These are phyloP conservation scores for Aurantiochytrium sp. DNA, from an alignment of 108 stramenopile genomes.

Conservation along the genomic window DNA sequence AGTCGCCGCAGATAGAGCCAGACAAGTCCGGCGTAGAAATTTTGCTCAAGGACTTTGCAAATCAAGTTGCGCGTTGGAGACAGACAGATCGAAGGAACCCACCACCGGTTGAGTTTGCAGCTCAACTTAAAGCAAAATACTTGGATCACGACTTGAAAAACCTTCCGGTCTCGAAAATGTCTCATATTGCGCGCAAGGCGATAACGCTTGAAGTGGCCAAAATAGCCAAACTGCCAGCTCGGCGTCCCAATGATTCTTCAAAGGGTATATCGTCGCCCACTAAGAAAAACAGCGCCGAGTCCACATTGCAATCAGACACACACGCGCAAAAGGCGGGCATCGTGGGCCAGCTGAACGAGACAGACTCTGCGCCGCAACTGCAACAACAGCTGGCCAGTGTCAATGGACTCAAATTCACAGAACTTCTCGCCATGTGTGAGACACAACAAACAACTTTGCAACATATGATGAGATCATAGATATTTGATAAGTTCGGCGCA, in stretches of 20 bases:
- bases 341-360: too few relatives aligned
- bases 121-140: not conserved
- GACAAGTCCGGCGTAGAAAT: not conserved
- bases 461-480: not conserved
- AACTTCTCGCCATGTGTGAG: not conserved
- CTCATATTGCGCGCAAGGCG: not conserved
- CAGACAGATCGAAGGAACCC: not conserved
- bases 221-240: not conserved
- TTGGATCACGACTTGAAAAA: not conserved
- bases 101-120: not conserved
- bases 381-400: too few relatives aligned
- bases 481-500: too few relatives aligned
- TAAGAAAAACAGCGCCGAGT: not conserved
- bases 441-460: not conserved
- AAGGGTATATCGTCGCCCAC: not conserved
- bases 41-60: not conserved
- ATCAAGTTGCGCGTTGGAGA: not conserved
- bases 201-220: not conserved
- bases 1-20: not conserved
- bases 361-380: too few relatives aligned
- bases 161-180: not conserved
- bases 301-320: too few relatives aligned
- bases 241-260: not conserved
- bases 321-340: too few relatives aligned
- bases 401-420: not conserved